Percentiles rank a stretch among this genome's conserved stretches.
Conservation (phyloP, 768 basidiomycete genomes). For the Boletus rex-veris region DNA sequence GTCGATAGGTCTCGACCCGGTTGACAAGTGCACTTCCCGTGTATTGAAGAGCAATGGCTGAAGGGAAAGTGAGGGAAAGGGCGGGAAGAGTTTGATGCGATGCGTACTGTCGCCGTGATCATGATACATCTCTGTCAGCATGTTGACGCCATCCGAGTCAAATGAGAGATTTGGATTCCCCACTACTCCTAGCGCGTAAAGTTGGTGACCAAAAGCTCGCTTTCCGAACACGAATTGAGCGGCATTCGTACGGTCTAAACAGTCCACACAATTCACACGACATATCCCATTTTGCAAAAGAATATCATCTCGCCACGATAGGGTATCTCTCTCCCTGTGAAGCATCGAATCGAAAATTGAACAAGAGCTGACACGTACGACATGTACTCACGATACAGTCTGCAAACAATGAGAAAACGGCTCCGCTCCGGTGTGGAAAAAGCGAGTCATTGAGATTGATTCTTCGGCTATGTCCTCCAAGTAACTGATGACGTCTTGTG, state of each 20-base stretch:
- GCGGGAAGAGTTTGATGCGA: not conserved
- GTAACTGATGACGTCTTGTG: slow-evolving; percentile 92
- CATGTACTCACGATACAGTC: slow-evolving; percentile 33
- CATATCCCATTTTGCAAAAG: slow-evolving; percentile 89
- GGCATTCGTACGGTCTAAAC: slow-evolving; percentile 93
- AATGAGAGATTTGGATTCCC: slow-evolving; percentile 82
- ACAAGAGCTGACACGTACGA: not conserved
- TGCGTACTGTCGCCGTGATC: slow-evolving; percentile 90
- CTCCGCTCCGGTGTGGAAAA: slow-evolving; percentile 93
- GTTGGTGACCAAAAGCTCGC: slow-evolving; percentile 89
- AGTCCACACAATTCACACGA: slow-evolving; percentile 95
- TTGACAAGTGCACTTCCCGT: slow-evolving; percentile 96
- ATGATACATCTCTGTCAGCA: slow-evolving; percentile 98
- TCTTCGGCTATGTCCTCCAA: slow-evolving; percentile 95
- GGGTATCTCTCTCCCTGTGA: slow-evolving; percentile 31
- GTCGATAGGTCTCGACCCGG: slow-evolving; percentile 90
- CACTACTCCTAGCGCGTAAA: slow-evolving; percentile 90
- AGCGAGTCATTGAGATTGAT: slow-evolving; percentile 83
- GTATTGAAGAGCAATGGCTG: slow-evolving; percentile 93
- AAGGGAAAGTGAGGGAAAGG: not conserved
- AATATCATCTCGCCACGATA: slow-evolving; percentile 59
- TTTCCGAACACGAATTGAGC: slow-evolving; percentile 97
- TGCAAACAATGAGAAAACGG: slow-evolving; percentile 70
- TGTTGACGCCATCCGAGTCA: slow-evolving; percentile 92
- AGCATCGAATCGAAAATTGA: not conserved